Conservation (phyloP, 2,329 filamentous ascomycete genomes). For the Cladosporium phlei region DNA sequence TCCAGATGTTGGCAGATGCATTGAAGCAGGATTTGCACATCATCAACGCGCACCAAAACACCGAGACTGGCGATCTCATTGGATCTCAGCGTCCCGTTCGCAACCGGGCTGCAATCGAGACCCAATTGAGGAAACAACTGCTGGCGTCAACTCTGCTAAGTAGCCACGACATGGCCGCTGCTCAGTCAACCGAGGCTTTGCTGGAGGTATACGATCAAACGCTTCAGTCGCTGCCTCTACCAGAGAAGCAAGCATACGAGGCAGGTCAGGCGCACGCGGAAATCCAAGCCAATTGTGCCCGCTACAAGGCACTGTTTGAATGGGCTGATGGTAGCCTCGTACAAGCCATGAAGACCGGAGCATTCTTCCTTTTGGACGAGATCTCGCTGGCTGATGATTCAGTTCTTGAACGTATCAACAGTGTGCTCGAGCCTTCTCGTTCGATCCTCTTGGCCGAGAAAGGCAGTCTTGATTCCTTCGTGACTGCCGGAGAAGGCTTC, state of each 20-base stretch:
- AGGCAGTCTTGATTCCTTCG: slow-evolving; percentile 74
- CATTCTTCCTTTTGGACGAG: slow-evolving; percentile 92
- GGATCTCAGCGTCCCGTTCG: slow-evolving; percentile 88
- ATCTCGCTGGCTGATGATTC: slow-evolving; percentile 98
- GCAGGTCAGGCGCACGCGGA: slow-evolving; percentile 18
- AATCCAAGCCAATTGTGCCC: slow-evolving; percentile 50
- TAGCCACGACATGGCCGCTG: slow-evolving; percentile 18
- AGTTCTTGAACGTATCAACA: slow-evolving; percentile 92
- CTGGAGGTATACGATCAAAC: slow-evolving; percentile 53
- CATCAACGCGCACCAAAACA: slow-evolving; percentile 96
- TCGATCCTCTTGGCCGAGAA: slow-evolving; percentile 91
- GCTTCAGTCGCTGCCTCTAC: slow-evolving; percentile 36
- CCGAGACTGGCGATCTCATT: slow-evolving; percentile 94
- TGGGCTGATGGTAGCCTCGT: slow-evolving; percentile 95
- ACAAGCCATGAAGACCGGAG: slow-evolving; percentile 82
- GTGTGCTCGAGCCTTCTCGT: slow-evolving; percentile 83
- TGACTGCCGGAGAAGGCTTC: slow-evolving; percentile 72
- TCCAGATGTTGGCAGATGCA: slow-evolving; percentile 82
- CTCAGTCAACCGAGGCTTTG: slow-evolving; percentile 49
- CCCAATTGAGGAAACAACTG: slow-evolving; percentile 61
- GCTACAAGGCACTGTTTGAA: slow-evolving; percentile 84
- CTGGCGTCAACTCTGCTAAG: slow-evolving; percentile 30
- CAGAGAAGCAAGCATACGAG: slow-evolving; percentile 16
- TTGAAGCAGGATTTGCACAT: slow-evolving; percentile 72
- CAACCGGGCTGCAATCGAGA: slow-evolving; percentile 70